Evolutionary conservation across 192 early-diverging fungal genomes (phyloP), one percentile per base, ranked within the genome.

Genomic region (Backusella australiensis): DNA sequence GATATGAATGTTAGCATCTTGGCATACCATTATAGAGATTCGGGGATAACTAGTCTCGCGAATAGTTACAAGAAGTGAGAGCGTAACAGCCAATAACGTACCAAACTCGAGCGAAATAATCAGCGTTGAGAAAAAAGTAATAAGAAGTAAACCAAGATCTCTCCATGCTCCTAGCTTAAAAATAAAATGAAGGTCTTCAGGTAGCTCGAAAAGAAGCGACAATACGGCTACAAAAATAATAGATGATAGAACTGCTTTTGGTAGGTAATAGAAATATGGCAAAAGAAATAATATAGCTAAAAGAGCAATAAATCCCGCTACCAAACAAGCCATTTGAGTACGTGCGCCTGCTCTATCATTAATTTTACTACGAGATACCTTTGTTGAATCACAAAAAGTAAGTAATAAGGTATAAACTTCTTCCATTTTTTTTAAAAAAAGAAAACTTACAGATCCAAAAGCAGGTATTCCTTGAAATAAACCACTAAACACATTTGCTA

Each of bases 41-140:
- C 91, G 82, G 4, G 93, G 92, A 73, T 91, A 89, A 42, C 95
- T 97, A 2, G 95, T 96, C 44, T 96, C 89, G 83, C 96, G 94
- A 66, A 98, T 90, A 19, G 97, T 96, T 75, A 97, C 89, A 29
- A 98, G 71, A 56, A 99, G 88, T 6, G 93, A 95, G 3, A 95
- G 84, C 0, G 91, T 89, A 39, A 99, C 92, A 8, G 96, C 94
- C 49, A 99, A 81, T 72, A 98, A 77, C 6, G 96, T 98, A 34
- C 98, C 98, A 11, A 92, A 91, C 83, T 98, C 96, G 39, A 97
- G 89, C 1, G 95, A 96, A 2, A 98, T 85, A 17, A 93, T 81
- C 36, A 98, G 88, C 15, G 97, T 99, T 14, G 93, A 82, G 8
- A 93, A 72, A 76, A 98, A 99, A 29, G 96, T 98, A 73, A 97